phyloP scores from a whole-genome alignment of 2,329 filamentous ascomycete genomes.

The Aspergillus nomiae region DNA sequence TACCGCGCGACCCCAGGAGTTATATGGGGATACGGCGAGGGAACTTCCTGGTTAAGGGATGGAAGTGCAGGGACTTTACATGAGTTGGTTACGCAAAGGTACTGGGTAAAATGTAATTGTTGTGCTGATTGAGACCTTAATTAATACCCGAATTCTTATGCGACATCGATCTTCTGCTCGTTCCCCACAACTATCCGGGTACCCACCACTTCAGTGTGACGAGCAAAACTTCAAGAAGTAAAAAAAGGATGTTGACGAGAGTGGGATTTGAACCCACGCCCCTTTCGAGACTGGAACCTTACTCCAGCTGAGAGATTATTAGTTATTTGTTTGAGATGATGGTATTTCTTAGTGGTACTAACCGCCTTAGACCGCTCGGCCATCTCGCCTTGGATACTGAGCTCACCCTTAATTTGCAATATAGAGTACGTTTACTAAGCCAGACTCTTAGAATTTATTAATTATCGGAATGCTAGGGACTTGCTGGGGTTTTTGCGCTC shows the following conservation, averaged over 20 bases:
- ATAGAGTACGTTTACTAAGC: not conserved
- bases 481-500: not conserved
- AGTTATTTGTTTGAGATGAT: too few species aligned
- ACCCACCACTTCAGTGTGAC: not conserved
- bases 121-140: not conserved
- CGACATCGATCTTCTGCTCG: not conserved
- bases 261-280: slow-evolving; percentile 7
- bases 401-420: accelerated
- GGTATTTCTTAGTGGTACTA: too few species aligned
- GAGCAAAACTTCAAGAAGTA: not conserved
- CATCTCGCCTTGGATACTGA: not conserved
- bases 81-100: too few species aligned
- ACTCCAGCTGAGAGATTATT: not conserved
- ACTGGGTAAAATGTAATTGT: not conserved
- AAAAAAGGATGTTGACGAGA: slow-evolving; percentile 6
- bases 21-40: not conserved
- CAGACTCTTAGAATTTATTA: not conserved
- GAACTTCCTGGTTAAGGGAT: not conserved
- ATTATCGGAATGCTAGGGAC: not conserved
- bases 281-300: slow-evolving; percentile 7
- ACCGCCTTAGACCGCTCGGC: slow-evolving; percentile 3
- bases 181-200: not conserved
- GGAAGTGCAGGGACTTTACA: too few species aligned
- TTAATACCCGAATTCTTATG: not conserved
- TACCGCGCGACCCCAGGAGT: not conserved